A percentile compares a stretch with the other conserved stretches of the same genome.
Evolutionary conservation across 2,329 filamentous ascomycete species (phyloP).

Genomic region (Neofusicoccum ribis): DNA sequence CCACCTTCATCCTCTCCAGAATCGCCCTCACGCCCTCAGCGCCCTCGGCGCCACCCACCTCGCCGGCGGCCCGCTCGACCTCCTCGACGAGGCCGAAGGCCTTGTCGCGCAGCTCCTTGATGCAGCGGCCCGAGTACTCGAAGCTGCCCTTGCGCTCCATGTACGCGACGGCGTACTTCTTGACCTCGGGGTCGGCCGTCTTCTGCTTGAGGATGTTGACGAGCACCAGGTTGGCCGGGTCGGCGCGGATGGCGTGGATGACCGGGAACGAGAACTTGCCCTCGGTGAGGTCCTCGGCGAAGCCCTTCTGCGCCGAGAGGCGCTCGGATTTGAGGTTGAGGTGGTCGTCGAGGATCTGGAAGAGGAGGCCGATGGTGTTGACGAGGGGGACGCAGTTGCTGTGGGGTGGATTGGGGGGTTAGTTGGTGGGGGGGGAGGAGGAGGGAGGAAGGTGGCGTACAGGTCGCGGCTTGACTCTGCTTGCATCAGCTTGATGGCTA

Average conservation of each 20-base stretch:
- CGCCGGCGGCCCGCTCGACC: slow-evolving; percentile 36
- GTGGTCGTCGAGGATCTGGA: slow-evolving; percentile 93
- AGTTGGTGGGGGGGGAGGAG: not conserved
- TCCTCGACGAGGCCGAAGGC: slow-evolving; percentile 45
- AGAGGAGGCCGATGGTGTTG: slow-evolving; percentile 80
- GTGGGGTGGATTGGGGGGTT: not conserved
- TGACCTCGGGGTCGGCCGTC: slow-evolving; percentile 81
- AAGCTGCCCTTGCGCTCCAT: slow-evolving; percentile 92
- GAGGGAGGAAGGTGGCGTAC: slow-evolving; percentile 30
- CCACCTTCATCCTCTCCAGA: slow-evolving; percentile 38
- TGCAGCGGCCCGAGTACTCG: slow-evolving; percentile 71
- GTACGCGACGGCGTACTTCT: slow-evolving; percentile 84
- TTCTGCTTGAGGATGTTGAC: slow-evolving; percentile 93
- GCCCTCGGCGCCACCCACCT: slow-evolving; percentile 31
- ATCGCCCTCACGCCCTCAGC: slow-evolving; percentile 43
- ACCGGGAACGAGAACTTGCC: slow-evolving; percentile 97
- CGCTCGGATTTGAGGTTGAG: slow-evolving; percentile 66
- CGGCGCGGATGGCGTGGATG: slow-evolving; percentile 84
- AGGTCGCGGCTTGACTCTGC: slow-evolving; percentile 59
- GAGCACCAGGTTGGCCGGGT: slow-evolving; percentile 73
- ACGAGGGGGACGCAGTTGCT: slow-evolving; percentile 80
- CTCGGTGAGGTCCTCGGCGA: slow-evolving; percentile 94
- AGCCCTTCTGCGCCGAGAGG: slow-evolving; percentile 70
- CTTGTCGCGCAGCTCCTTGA: slow-evolving; percentile 46
- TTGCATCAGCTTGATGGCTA: slow-evolving; percentile 87